A percentile compares a stretch with the other conserved stretches of the same genome.
These are phyloP conservation scores for Hortaea werneckii DNA, from an alignment of 2,329 filamentous ascomycete species.

Conservation along the genomic window DNA sequence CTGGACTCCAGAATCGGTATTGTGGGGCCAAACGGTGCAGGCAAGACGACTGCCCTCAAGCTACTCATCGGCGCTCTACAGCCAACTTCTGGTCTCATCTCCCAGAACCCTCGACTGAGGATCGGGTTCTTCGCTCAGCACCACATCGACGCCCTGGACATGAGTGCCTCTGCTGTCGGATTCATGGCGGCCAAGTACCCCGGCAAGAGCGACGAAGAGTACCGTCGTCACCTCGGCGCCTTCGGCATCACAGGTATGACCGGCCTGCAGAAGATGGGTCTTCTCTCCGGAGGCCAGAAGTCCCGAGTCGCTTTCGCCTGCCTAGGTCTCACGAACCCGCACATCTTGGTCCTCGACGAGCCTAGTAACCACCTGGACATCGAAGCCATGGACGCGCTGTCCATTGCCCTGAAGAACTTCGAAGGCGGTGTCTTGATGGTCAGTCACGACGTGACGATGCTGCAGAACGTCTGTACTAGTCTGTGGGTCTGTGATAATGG, in stretches of 20 bases:
- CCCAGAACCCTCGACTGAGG: constrained; percentile 75
- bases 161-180: constrained; percentile 77
- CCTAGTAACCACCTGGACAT: constrained; percentile 98
- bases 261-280: constrained; percentile 87
- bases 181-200: constrained; percentile 94
- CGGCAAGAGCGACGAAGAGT: constrained; percentile 89
- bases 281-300: constrained; percentile 94
- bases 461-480: constrained; percentile 89
- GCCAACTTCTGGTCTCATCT: constrained; percentile 70
- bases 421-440: constrained; percentile 97
- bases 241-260: constrained; percentile 84
- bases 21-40: constrained; percentile 96
- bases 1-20: constrained; percentile 97
- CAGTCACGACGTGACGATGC: constrained; percentile 96
- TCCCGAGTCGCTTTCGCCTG: constrained; percentile 98
- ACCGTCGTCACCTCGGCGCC: constrained; percentile 85
- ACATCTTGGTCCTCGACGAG: constrained; percentile 96
- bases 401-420: constrained; percentile 73
- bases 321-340: constrained; percentile 81
- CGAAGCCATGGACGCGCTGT: constrained; percentile 90
- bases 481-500: constrained; percentile 95
- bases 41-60: constrained; percentile 97
- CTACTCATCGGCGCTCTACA: constrained; percentile 82
- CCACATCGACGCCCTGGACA: constrained; percentile 90
- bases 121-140: constrained; percentile 98